Evolutionary conservation across 192 early-diverging fungal species (phyloP).

Genomic region (Kickxella alabastrina): DNA sequence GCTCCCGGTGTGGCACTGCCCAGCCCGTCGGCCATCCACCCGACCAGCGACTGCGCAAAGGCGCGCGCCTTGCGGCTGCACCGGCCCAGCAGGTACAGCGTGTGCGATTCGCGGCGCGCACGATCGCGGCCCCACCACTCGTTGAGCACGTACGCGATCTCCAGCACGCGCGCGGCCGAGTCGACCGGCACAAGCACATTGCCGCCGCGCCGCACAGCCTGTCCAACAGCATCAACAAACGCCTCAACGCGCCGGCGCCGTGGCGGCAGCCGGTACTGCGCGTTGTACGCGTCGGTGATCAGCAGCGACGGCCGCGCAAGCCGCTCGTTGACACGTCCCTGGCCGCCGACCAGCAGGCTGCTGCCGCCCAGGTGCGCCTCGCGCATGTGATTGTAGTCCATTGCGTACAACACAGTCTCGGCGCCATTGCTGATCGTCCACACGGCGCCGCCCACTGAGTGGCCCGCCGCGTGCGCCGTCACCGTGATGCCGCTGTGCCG

Average conservation of each 20-base stretch:
- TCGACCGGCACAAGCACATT: conserved; percentile 89
- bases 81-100: conserved; percentile 75
- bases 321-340: conserved; percentile 60
- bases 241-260: conserved; percentile 71
- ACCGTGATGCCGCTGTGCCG: conserved; percentile 74
- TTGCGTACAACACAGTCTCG: conserved; percentile 91
- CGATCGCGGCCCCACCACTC: conserved; percentile 68
- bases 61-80: conserved; percentile 71
- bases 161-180: conserved; percentile 83
- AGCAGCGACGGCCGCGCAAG: conserved; percentile 81
- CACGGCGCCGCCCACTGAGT: conserved; percentile 92
- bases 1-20: conserved; percentile 58
- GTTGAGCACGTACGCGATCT: conserved; percentile 85
- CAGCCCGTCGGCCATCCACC: conserved; percentile 92
- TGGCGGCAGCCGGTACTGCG: conserved; percentile 60
- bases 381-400: conserved; percentile 92
- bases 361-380: conserved; percentile 63
- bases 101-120: conserved; percentile 55
- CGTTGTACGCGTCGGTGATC: conserved; percentile 89
- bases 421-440: conserved; percentile 96
- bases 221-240: conserved; percentile 58
- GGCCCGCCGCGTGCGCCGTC: conserved; percentile 88
- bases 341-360: conserved; percentile 43
- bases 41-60: conserved; percentile 85
- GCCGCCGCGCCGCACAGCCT: conserved; percentile 61